A percentile compares a stretch with the other conserved stretches of the same genome.
Conservation (phyloP, 106 monocot genomes). For the Dioscorea dumetorum region DNA sequence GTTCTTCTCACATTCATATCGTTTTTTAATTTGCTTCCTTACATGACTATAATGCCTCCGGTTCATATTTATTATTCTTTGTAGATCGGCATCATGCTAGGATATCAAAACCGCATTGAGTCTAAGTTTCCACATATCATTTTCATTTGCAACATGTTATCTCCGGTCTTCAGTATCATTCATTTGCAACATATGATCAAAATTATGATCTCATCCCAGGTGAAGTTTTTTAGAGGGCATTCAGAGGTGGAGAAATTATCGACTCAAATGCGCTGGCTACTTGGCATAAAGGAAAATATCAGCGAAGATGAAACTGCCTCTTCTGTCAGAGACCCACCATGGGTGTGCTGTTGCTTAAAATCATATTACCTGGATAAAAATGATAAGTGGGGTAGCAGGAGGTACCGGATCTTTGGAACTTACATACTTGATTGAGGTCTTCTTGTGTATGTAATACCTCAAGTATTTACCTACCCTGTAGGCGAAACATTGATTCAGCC, state of each 20-base stretch:
- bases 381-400: conserved; percentile 41
- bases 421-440: conserved; percentile 13
- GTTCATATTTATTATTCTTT: not conserved
- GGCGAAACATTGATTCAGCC: too few species aligned
- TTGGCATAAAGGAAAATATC: too few species aligned
- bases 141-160: not conserved
- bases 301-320: not conserved
- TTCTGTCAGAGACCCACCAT: conserved; percentile 42
- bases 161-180: not conserved
- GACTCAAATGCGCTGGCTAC: too few species aligned
- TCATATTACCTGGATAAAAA: conserved; percentile 42
- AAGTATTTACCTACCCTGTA: too few species aligned
- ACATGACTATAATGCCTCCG: not conserved
- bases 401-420: conserved; percentile 39
- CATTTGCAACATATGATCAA: not conserved
- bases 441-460: too few species aligned
- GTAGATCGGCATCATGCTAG: not conserved
- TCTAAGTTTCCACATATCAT: too few species aligned
- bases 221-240: conserved; percentile 51
- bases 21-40: not conserved
- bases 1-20: not conserved
- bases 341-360: conserved; percentile 56
- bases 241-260: too few species aligned
- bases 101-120: not conserved
- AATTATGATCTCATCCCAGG: conserved; percentile 15